Percentiles rank a stretch among this genome's conserved stretches.
These are phyloP conservation scores for Allodekkera sacchari DNA, from an alignment of 805 yeast species.

Conservation along the genomic window DNA sequence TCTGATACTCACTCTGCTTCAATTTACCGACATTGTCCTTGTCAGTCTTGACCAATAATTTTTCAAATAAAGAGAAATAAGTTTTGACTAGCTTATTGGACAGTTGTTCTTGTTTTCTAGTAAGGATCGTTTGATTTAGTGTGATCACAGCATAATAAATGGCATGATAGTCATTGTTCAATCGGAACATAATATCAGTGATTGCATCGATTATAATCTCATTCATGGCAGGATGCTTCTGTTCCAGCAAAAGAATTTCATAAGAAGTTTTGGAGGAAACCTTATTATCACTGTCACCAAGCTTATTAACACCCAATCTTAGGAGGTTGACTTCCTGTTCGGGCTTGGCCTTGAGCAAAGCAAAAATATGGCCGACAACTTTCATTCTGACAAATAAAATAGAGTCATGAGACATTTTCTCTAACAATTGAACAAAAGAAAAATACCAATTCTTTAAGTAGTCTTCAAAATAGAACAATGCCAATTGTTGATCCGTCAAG, in stretches of 20 bases:
- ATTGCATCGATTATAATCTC: conserved; percentile 69
- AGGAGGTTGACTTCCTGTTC: conserved; percentile 93
- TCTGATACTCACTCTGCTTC: conserved; percentile 40
- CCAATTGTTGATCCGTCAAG: conserved; percentile 47
- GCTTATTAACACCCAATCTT: conserved; percentile 82
- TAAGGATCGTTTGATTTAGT: conserved; percentile 84
- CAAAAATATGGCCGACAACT: conserved; percentile 69
- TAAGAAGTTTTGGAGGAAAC: conserved; percentile 86
- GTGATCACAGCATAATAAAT: conserved; percentile 84
- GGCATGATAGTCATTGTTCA: conserved; percentile 74
- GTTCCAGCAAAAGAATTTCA: conserved; percentile 70
- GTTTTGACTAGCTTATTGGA: conserved; percentile 80
- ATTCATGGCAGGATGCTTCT: conserved; percentile 95
- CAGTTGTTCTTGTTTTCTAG: conserved; percentile 64
- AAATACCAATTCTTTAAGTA: conserved; percentile 72
- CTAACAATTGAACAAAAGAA: conserved; percentile 67
- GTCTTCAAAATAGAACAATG: conserved; percentile 82
- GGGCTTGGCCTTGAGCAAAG: conserved; percentile 75
- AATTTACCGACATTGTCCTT: conserved; percentile 29
- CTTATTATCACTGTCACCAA: conserved; percentile 88
- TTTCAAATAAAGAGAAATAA: conserved; percentile 81
- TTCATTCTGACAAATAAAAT: conserved; percentile 80
- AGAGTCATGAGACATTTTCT: conserved; percentile 80
- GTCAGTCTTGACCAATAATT: conserved; percentile 65
- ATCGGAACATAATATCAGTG: conserved; percentile 69